A percentile compares a stretch with the other conserved stretches of the same genome.
Evolutionary conservation across 2,329 filamentous ascomycete genomes (phyloP).

Genomic region (Basipetospora chlamydospora): DNA sequence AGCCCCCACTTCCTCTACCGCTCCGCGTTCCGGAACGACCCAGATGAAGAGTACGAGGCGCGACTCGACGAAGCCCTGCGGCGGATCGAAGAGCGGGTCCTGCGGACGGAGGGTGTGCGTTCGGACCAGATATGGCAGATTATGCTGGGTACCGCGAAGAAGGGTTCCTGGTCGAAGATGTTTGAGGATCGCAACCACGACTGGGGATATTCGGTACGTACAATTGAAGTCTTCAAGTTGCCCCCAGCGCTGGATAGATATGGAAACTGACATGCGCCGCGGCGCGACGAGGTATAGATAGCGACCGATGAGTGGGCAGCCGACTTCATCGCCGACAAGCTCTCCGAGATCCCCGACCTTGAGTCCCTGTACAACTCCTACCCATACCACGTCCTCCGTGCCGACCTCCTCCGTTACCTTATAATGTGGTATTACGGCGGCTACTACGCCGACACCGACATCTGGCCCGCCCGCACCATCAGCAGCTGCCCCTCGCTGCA

Average conservation of each 20-base stretch:
- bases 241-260: neutral
- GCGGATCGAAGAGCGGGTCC: neutral
- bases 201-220: neutral
- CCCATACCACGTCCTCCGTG: slow-evolving; percentile 3
- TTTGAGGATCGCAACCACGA: neutral
- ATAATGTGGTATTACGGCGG: slow-evolving; percentile 1
- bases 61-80: neutral
- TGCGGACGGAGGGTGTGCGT: neutral
- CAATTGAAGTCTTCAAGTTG: neutral
- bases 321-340: neutral
- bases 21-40: neutral
- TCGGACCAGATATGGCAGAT: slow-evolving; percentile 1
- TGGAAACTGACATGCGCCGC: neutral
- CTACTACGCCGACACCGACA: slow-evolving; percentile 3
- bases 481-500: neutral
- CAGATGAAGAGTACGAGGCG: neutral
- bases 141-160: neutral
- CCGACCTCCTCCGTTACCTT: slow-evolving; percentile 1
- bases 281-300: neutral
- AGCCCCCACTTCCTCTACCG: neutral
- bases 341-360: neutral
- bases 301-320: neutral
- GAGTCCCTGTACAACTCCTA: neutral
- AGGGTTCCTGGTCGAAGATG: neutral
- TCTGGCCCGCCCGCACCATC: neutral